Percentiles rank a stretch among this genome's conserved stretches.
Conservation (phyloP, 306 rosid genomes). For the Prunus salicina region DNA sequence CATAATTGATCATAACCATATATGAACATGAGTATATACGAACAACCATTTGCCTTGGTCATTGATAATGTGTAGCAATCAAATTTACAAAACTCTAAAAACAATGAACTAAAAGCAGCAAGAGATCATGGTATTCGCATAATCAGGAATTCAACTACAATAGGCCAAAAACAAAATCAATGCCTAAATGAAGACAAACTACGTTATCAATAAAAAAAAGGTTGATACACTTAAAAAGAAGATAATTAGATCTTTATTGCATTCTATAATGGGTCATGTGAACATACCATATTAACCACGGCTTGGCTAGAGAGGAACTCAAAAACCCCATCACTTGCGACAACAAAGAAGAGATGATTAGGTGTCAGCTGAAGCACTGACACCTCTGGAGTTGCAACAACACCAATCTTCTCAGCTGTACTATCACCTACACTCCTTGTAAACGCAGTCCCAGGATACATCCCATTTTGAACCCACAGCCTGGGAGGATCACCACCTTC, state of each 20-base stretch:
- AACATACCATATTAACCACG: slow-evolving; percentile 83
- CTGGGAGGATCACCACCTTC: slow-evolving; percentile 88
- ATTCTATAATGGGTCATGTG: neutral
- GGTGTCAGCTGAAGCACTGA: slow-evolving; percentile 60
- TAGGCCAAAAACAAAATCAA: neutral
- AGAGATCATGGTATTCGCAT: neutral
- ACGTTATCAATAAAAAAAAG: neutral
- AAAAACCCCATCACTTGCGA: slow-evolving; percentile 96
- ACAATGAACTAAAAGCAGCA: slow-evolving; percentile 13
- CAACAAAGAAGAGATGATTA: slow-evolving; percentile 79
- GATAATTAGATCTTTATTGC: neutral
- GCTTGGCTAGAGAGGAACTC: slow-evolving; percentile 93
- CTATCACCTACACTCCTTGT: slow-evolving; percentile 96
- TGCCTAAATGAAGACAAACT: neutral
- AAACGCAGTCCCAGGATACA: slow-evolving; percentile 93
- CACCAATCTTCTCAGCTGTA: slow-evolving; percentile 87
- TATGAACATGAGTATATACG: neutral
- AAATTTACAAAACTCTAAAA: neutral
- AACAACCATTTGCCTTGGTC: neutral
- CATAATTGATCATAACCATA: neutral
- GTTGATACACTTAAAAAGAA: neutral
- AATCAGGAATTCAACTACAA: neutral
- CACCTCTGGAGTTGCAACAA: slow-evolving; percentile 81
- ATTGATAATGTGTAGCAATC: neutral
- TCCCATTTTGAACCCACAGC: slow-evolving; percentile 78